A percentile compares a stretch with the other conserved stretches of the same genome.
Evolutionary conservation across 768 basidiomycete species (phyloP).

Genomic region (Lactarius vividus): DNA sequence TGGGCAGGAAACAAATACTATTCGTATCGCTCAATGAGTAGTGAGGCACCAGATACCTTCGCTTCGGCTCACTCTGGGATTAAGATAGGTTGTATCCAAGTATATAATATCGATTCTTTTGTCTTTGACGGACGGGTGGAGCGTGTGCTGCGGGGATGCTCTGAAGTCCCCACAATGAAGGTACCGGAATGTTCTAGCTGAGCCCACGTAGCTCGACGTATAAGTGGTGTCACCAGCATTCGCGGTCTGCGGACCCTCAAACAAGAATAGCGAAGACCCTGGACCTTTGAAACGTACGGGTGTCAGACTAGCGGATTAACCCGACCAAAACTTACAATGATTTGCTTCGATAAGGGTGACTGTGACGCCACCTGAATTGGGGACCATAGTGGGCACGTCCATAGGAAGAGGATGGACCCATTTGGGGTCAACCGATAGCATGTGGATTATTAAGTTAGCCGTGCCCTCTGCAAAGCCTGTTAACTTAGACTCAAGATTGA

Average conservation of each 20-base stretch:
- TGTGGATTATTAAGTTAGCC: conserved; percentile 87
- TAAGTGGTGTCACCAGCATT: conserved; percentile 83
- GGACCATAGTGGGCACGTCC: conserved; percentile 69
- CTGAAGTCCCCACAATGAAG: conserved; percentile 95
- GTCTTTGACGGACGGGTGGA: conserved; percentile 79
- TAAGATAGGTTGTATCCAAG: conserved; percentile 94
- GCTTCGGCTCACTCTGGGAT: conserved; percentile 57
- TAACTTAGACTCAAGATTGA: not conserved
- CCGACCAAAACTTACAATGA: conserved; percentile 58
- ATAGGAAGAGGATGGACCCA: conserved; percentile 89
- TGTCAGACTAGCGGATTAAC: not conserved
- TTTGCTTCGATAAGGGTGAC: conserved; percentile 98
- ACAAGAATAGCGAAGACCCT: conserved; percentile 91
- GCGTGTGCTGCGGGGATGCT: conserved; percentile 82
- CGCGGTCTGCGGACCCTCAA: conserved; percentile 87
- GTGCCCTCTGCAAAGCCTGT: conserved; percentile 54
- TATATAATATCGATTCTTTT: conserved; percentile 87
- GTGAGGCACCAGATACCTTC: not conserved
- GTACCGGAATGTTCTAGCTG: conserved; percentile 72
- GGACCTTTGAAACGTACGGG: conserved; percentile 45
- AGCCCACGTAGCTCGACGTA: conserved; percentile 69
- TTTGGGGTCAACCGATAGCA: conserved; percentile 82
- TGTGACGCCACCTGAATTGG: conserved; percentile 77
- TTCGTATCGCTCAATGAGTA: conserved; percentile 2
- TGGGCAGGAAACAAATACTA: conserved; percentile 96